Base-by-base conservation (phyloP, 2,329 filamentous ascomycete genomes). In the Sporothrix protearum region DNA sequence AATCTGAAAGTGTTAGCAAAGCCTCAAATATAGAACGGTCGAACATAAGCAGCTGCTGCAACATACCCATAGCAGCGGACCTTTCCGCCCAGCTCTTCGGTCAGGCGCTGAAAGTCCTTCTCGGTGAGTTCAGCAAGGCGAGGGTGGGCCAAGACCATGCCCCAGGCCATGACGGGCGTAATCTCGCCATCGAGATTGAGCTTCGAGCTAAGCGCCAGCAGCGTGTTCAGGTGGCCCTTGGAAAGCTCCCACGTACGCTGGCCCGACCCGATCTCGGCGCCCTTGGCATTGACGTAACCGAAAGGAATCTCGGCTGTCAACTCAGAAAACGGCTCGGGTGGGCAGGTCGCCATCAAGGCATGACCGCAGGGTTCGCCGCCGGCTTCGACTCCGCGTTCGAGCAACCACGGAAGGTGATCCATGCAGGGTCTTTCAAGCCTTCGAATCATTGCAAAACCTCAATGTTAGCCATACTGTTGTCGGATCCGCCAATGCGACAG, bases 121-220 rank as follows among this genome's bases (percentile, higher is more conserved):
- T 82, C 80, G 19, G 84, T 88, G 75, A 97, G 81, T 75, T 91
- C 88, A 5, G 79, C 78, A 74, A 94, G 89, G 73, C 91, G 85
- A 49, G 91, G 88, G 80, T 96, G 90, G 61, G 85, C 86, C 74
- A 93, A 83, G 67, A 98, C 86, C 81, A 92, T 91, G 67, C 93
- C 91, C 89, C 96, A 95, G 0, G 94, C 94, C 93, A 97, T 97
- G 75, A 97, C 92, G 0, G 96, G 96, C 22, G 95, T 98, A 77
- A 98, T 92, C 81, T 96, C 93, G 69, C 93, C 93, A 73, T 96
- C 92, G 1, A 96, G 88, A 76, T 96, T 90, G 33, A 97, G 85
- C 76, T 90, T 89, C 76, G 90, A 88, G 82, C 93, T 97, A 71
- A 97, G 85, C 78, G 97, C 92, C 73, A 97, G 86, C 70, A 98